phyloP scores from a whole-genome alignment of 345 rosid genomes.

The Eucalyptus marginata region DNA sequence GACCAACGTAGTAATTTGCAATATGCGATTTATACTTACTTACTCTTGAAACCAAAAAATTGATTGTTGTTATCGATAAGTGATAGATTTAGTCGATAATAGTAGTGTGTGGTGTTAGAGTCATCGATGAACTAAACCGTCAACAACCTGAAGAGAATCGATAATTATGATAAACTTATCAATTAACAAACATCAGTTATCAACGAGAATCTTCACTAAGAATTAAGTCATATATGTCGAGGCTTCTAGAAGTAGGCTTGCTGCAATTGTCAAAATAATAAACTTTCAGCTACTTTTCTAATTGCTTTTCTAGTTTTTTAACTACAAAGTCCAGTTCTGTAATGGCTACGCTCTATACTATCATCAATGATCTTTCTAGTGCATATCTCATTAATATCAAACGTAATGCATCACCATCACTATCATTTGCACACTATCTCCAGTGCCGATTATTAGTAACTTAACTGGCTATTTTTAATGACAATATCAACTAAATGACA shows the following conservation, averaged over 20 bases:
- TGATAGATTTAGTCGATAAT: neutral
- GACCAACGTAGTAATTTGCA: neutral
- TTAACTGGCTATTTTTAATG: neutral
- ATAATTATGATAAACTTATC: neutral
- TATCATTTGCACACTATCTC: neutral
- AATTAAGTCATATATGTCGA: neutral
- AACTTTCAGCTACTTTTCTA: neutral
- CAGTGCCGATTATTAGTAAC: neutral
- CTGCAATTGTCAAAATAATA: neutral
- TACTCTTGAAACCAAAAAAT: neutral
- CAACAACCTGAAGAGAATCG: accelerated
- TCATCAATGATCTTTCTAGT: neutral
- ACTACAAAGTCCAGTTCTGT: neutral
- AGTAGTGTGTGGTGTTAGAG: neutral
- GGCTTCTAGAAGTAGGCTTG: neutral
- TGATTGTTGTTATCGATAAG: neutral
- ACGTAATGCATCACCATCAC: neutral
- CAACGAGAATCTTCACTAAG: neutral
- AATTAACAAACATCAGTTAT: neutral
- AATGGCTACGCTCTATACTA: neutral
- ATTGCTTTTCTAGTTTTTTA: neutral
- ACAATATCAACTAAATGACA: neutral
- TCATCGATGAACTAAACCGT: neutral
- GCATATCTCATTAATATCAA: neutral
- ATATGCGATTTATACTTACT: neutral